These are phyloP conservation scores for Blastobotrys buckinghamii DNA, from an alignment of 1,139 yeast species.

Conservation along the genomic window DNA sequence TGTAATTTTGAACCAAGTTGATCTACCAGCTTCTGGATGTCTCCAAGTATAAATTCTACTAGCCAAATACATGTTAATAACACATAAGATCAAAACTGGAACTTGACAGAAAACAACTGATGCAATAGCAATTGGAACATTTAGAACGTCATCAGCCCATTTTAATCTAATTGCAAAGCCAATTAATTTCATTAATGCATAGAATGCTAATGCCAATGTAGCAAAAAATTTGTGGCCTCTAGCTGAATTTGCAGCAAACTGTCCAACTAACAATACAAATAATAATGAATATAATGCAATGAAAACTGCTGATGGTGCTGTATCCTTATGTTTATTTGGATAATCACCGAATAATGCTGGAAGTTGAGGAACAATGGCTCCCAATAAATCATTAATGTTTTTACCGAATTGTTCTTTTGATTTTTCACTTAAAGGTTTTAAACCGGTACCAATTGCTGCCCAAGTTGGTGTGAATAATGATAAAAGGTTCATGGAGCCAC, in stretches of 20 bases:
- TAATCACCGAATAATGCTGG: slow-evolving; percentile 62
- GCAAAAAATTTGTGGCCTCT: slow-evolving; percentile 64
- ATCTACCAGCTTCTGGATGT: slow-evolving; percentile 70
- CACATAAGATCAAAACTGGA: slow-evolving; percentile 36
- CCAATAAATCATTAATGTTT: slow-evolving; percentile 1
- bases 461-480: slow-evolving; percentile 22
- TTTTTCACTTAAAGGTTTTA: slow-evolving; percentile 10
- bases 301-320: slow-evolving; percentile 59
- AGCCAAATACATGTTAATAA: slow-evolving; percentile 59
- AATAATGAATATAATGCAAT: slow-evolving; percentile 49
- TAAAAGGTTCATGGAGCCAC: slow-evolving; percentile 5
- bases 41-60: slow-evolving; percentile 79
- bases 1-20: slow-evolving; percentile 46
- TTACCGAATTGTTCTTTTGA: slow-evolving; percentile 8
- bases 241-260: slow-evolving; percentile 46
- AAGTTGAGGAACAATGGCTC: slow-evolving; percentile 29
- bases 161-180: slow-evolving; percentile 58
- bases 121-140: slow-evolving; percentile 50
- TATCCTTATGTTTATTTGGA: slow-evolving; percentile 46
- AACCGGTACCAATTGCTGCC: slow-evolving; percentile 20
- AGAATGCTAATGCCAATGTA: slow-evolving; percentile 50
- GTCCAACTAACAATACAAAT: slow-evolving; percentile 36
- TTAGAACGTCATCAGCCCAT: slow-evolving; percentile 45
- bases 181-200: slow-evolving; percentile 46
- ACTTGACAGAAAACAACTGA: slow-evolving; percentile 54